Conservation (phyloP, 1,284 basidiomycete species). For the Cryptococcus jaspeensis region DNA sequence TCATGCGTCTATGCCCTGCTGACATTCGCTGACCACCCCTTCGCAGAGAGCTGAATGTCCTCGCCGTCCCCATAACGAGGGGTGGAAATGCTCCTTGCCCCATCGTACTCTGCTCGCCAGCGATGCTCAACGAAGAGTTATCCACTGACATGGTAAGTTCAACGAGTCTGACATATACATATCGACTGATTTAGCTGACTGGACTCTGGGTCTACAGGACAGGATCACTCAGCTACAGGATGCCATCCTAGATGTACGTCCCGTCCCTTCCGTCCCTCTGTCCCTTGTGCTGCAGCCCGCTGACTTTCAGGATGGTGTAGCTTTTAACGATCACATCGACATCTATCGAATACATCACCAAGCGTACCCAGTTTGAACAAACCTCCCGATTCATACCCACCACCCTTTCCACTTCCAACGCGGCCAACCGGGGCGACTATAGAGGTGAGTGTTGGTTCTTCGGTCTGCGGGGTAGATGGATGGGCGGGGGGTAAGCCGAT, state of each 20-base stretch:
- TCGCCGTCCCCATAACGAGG: background rate
- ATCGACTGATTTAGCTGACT: background rate
- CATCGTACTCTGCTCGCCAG: constrained; percentile 17
- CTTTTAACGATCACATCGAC: constrained; percentile 49
- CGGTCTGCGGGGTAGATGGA: background rate
- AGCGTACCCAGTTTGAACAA: constrained; percentile 48
- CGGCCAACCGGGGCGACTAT: constrained; percentile 35
- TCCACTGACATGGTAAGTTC: constrained; percentile 49
- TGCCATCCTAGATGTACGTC: constrained; percentile 49
- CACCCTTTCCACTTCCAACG: constrained; percentile 34
- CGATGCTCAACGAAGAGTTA: constrained; percentile 50
- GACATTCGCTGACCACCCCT: background rate
- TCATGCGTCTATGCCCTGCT: no score
- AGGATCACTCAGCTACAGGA: constrained; percentile 53
- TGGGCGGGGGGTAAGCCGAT: background rate
- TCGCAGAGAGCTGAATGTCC: background rate
- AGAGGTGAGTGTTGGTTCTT: constrained; percentile 24
- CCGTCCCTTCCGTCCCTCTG: background rate
- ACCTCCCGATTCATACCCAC: constrained; percentile 39
- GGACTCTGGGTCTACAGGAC: constrained; percentile 31
- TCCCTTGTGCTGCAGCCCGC: background rate
- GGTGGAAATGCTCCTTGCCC: constrained; percentile 6
- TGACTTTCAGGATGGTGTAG: constrained; percentile 19
- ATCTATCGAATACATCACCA: constrained; percentile 50
- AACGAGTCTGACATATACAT: background rate